These are phyloP conservation scores for Salvia hispanica DNA, from an alignment of 257 asterid genomes.

Conservation along the genomic window DNA sequence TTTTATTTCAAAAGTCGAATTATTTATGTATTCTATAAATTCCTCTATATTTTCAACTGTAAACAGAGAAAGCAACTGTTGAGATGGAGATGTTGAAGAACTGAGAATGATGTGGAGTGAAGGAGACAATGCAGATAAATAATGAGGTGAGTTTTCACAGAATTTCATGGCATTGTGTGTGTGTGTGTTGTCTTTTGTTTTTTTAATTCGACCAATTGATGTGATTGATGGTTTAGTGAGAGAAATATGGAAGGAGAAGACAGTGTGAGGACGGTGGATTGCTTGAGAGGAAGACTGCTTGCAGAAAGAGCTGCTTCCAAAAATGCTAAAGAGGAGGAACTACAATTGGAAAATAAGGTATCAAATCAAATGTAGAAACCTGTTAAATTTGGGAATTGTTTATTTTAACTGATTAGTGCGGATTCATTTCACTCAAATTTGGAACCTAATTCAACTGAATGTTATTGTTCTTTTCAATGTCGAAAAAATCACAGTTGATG, in stretches of 20 bases:
- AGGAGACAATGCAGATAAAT: conserved; percentile 38
- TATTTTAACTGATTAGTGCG: neutral
- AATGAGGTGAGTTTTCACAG: conserved; percentile 32
- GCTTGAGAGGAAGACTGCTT: conserved; percentile 83
- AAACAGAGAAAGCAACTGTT: conserved; percentile 22
- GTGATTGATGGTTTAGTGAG: conserved; percentile 32
- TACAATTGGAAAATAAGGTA: conserved; percentile 60
- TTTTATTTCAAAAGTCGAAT: neutral
- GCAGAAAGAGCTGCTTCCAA: conserved; percentile 84
- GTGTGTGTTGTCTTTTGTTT: neutral
- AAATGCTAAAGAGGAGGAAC: conserved; percentile 64
- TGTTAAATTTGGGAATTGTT: neutral
- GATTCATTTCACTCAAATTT: neutral
- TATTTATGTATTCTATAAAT: conserved; percentile 5
- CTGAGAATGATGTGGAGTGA: conserved; percentile 24
- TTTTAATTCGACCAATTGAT: neutral
- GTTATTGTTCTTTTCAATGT: neutral
- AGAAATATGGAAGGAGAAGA: conserved; percentile 52
- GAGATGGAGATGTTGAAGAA: conserved; percentile 17
- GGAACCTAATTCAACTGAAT: conserved; percentile 5
- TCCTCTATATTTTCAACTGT: conserved; percentile 6
- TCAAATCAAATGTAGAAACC: neutral
- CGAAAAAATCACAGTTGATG: conserved; percentile 49
- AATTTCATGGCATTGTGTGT: neutral
- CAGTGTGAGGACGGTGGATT: conserved; percentile 65